Conservation (phyloP, 768 basidiomycete genomes). For the Lentinula raphanica region DNA sequence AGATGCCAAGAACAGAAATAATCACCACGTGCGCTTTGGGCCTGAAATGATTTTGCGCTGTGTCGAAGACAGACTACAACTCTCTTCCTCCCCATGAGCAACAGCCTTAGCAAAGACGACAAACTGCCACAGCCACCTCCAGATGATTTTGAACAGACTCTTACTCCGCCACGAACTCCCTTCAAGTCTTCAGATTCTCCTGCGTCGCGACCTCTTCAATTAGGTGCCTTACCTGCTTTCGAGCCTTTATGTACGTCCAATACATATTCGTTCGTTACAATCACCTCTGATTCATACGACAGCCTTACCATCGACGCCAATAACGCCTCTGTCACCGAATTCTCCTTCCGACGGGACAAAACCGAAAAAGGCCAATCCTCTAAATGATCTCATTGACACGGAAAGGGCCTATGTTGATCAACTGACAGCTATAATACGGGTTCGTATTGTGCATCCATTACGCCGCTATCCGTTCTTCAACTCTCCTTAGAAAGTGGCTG, state of each 20-base stretch:
- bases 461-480: constrained; percentile 7
- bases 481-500: constrained; percentile 76
- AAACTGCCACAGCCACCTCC: constrained; percentile 3
- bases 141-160: not conserved
- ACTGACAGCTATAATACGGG: constrained; percentile 85
- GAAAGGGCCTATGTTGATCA: constrained; percentile 91
- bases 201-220: not conserved
- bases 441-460: constrained; percentile 31
- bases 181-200: not conserved
- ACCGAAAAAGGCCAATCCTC: constrained; percentile 69
- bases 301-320: constrained; percentile 28
- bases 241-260: not conserved
- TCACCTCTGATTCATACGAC: constrained; percentile 12
- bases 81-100: not conserved
- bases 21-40: not conserved
- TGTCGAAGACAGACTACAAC: not conserved
- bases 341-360: constrained; percentile 35
- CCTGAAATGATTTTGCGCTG: not conserved
- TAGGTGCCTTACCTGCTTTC: not conserved
- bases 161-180: not conserved
- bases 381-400: constrained; percentile 89
- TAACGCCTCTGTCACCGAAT: constrained; percentile 24
- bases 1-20: not conserved
- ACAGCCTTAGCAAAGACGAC: not conserved
- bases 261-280: not conserved